phyloP scores from a whole-genome alignment of 768 basidiomycete genomes.

The Tulasnella calospora region DNA sequence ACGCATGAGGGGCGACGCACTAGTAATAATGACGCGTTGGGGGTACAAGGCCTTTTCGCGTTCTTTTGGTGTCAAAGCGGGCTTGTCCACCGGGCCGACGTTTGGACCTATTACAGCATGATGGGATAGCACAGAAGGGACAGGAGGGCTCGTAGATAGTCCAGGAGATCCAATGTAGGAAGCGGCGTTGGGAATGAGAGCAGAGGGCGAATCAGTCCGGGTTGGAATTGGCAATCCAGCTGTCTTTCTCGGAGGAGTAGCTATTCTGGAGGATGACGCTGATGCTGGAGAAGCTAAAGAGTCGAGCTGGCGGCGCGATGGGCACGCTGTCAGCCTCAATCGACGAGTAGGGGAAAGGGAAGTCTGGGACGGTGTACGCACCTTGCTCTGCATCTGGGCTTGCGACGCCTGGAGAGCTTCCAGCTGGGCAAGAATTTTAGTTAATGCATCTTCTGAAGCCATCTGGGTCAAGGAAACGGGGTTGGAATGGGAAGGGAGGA shows the following conservation, averaged over 20 bases:
- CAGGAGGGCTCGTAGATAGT: conserved; percentile 24
- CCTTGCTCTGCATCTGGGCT: conserved; percentile 75
- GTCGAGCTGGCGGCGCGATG: conserved; percentile 47
- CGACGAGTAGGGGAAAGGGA: background rate
- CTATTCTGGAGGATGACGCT: conserved; percentile 23
- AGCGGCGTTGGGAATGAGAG: conserved; percentile 24
- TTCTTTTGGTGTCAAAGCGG: conserved; percentile 42
- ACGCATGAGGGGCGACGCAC: conserved; percentile 44
- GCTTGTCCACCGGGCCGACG: background rate
- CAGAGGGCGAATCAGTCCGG: conserved; percentile 13
- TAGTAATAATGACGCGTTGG: conserved; percentile 75
- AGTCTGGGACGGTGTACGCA: conserved; percentile 34
- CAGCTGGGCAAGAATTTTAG: conserved; percentile 69
- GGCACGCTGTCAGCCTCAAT: background rate
- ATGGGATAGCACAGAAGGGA: conserved; percentile 3
- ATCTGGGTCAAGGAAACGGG: background rate
- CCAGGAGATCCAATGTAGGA: conserved; percentile 3
- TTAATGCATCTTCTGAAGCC: conserved; percentile 37
- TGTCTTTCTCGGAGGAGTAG: conserved; percentile 37
- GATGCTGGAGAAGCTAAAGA: conserved; percentile 36
- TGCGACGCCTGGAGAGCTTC: conserved; percentile 67
- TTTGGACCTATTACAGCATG: conserved; percentile 10
- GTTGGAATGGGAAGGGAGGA: background rate
- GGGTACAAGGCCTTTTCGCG: conserved; percentile 75
- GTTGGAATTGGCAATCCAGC: conserved; percentile 8